Conservation (phyloP, 371 early-diverging fungal species). For the Mucor plumbeus region DNA sequence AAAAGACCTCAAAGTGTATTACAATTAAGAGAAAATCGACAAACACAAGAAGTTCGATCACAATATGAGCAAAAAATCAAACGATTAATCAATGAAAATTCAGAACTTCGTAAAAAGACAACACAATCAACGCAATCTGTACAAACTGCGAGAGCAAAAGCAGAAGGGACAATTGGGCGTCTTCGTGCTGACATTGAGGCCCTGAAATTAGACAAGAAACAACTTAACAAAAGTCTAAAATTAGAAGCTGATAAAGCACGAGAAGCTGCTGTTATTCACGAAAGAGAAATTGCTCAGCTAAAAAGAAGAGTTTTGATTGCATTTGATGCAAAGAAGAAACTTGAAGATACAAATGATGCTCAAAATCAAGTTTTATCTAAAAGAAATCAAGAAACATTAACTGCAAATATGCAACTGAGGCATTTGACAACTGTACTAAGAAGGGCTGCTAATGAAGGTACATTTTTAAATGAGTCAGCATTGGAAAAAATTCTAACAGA, state of each 20-base stretch:
- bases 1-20: conserved; percentile 14
- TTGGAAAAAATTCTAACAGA: conserved; percentile 33
- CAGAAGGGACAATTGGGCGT: conserved; percentile 41
- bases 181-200: conserved; percentile 55
- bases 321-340: conserved; percentile 65
- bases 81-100: conserved; percentile 67
- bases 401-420: conserved; percentile 33
- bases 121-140: conserved; percentile 53
- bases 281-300: conserved; percentile 71
- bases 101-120: conserved; percentile 61
- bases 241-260: conserved; percentile 64
- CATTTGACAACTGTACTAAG: conserved; percentile 35
- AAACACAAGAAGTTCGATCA: conserved; percentile 37
- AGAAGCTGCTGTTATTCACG: conserved; percentile 54
- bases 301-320: conserved; percentile 59
- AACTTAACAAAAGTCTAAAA: conserved; percentile 71
- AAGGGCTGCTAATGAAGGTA: conserved; percentile 41
- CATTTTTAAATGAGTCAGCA: conserved; percentile 37
- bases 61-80: conserved; percentile 71
- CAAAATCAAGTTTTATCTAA: conserved; percentile 56
- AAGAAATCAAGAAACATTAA: conserved; percentile 52
- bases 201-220: conserved; percentile 71
- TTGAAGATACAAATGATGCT: conserved; percentile 64
- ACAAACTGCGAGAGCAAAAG: conserved; percentile 50
- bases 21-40: conserved; percentile 38